These are phyloP conservation scores for Ophiocordyceps robertsii DNA, from an alignment of 2,329 filamentous ascomycete species.

Conservation along the genomic window DNA sequence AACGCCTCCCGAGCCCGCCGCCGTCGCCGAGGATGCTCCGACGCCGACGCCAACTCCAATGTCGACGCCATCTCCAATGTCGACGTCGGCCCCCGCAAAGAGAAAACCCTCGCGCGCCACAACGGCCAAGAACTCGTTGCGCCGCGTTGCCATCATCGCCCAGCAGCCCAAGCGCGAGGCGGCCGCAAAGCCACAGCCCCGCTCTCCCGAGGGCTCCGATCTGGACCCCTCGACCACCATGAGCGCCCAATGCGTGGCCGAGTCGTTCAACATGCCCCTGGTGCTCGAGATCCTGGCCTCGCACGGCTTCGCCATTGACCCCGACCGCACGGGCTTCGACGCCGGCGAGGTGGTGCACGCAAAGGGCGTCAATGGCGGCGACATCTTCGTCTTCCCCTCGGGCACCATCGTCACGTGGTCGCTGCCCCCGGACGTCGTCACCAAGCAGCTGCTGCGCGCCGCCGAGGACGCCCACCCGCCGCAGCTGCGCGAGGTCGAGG, in stretches of 20 bases:
- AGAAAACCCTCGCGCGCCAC: constrained; percentile 31
- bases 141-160: constrained; percentile 76
- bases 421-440: constrained; percentile 62
- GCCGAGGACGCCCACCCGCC: constrained; percentile 61
- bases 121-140: constrained; percentile 57
- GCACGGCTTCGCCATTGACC: constrained; percentile 49
- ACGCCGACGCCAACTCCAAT: neutral
- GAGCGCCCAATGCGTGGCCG: constrained; percentile 48
- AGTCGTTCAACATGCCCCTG: constrained; percentile 50
- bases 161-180: constrained; percentile 39
- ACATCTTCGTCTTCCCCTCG: constrained; percentile 92
- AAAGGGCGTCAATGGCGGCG: constrained; percentile 51
- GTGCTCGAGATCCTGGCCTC: constrained; percentile 42
- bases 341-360: constrained; percentile 50
- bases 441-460: constrained; percentile 59
- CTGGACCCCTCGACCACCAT: constrained; percentile 31
- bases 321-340: constrained; percentile 47
- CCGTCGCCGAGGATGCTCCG: constrained; percentile 3
- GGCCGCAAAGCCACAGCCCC: constrained; percentile 7
- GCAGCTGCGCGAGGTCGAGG: constrained; percentile 65
- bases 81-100: constrained; percentile 19
- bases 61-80: neutral
- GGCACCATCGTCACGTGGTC: constrained; percentile 92
- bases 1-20: neutral
- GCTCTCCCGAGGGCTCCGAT: constrained; percentile 7